Conservation (phyloP, 192 early-diverging fungal species). For the Gaertneriomyces sp. region DNA sequence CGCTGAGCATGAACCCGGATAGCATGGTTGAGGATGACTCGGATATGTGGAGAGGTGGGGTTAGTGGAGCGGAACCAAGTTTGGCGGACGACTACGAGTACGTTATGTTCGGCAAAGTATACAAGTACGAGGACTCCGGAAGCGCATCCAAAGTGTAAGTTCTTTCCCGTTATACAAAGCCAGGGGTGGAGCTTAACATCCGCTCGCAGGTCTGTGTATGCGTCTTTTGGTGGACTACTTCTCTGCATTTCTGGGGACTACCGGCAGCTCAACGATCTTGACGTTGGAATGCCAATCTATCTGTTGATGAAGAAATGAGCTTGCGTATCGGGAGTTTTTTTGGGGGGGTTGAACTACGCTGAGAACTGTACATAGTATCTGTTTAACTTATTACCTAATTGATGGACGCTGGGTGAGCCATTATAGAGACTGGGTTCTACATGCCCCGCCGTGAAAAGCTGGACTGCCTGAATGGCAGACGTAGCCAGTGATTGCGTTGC, state of each 20-base stretch:
- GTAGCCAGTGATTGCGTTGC: no score
- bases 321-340: neutral
- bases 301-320: conserved; percentile 71
- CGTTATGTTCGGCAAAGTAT: conserved; percentile 97
- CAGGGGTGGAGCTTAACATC: no score
- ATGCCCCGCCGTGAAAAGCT: no score
- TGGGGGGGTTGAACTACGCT: no score
- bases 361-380: no score
- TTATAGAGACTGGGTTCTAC: no score
- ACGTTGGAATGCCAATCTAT: conserved; percentile 86
- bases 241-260: conserved; percentile 86
- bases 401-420: no score
- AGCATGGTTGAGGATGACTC: conserved; percentile 27
- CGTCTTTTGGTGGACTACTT: conserved; percentile 88
- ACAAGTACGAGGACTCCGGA: conserved; percentile 84
- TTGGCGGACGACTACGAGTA: conserved; percentile 97
- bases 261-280: conserved; percentile 75
- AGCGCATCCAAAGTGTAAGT: conserved; percentile 67
- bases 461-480: no score
- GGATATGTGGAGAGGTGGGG: neutral
- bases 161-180: neutral
- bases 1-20: conserved; percentile 52
- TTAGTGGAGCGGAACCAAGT: conserved; percentile 30
- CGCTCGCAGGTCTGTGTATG: conserved; percentile 68
- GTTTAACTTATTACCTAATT: no score